Base-by-base conservation (phyloP, 2,329 filamentous ascomycete species). In the Cyanodermella asteris region DNA sequence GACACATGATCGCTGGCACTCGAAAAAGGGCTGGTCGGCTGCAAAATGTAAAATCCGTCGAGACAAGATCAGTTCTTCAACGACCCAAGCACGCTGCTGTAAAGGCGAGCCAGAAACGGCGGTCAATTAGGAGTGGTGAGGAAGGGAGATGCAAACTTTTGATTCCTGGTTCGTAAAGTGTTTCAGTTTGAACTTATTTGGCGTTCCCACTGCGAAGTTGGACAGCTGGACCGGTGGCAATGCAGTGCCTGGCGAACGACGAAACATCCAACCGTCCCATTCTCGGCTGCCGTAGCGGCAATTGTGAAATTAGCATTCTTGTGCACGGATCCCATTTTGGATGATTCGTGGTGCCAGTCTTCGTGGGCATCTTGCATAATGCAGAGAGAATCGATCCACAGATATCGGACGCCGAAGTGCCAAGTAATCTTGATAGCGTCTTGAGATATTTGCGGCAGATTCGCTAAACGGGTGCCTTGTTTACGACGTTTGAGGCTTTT, bases 371-470 rank as follows among this genome's bases (percentile, higher is more conserved):
- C 30, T 16, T 32, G 32, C 7, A 32, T 28, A 17, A 34, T 34
- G 17, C 30, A 34, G 7, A 38, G 24, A 16, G 19, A 22, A 20
- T 34, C 30, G 13, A 38, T 37, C 36, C 36, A 38, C 8, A 38
- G 13, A 20, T 36, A 38, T 4, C 24, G 16, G 11, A 34, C 7
- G 5, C 27, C 21, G 10, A 31, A 23, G 12, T n/a, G 9, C 6
- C 9, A 11, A 7, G 29, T 19, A 5, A 25, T n/a, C 5, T 14
- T 19, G 13, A 28, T 20, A 4, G 29, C 27, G 20, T 29, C 27
- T 16, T 22, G 21, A 22, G 28, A 31, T 3, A 18, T 25, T 18
- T 18, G 7, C 6, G 26, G 22, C 17, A 31, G 26, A 6, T 18
- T 20, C n/a, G 12, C 15, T 9, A 23, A 9, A 3, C 6, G 2